phyloP scores from a whole-genome alignment of 2,329 filamentous ascomycete genomes.

The Trichoderma oligosporum region DNA sequence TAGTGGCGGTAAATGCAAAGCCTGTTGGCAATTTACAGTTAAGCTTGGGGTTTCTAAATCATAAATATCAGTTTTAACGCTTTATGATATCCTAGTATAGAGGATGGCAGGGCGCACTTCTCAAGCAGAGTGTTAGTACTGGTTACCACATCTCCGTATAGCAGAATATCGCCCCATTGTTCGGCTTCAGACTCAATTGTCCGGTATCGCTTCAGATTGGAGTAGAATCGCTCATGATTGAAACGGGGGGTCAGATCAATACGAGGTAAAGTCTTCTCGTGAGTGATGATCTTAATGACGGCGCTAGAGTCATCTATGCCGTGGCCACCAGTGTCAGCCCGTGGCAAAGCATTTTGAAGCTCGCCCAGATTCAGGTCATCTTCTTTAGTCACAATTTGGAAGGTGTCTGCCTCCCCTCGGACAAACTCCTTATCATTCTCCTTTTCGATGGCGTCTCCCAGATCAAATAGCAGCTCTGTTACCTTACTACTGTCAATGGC shows the following conservation, averaged over 20 bases:
- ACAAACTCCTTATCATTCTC: slow-evolving; percentile 68
- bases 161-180: slow-evolving; percentile 69
- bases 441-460: slow-evolving; percentile 62
- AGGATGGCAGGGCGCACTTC: slow-evolving; percentile 58
- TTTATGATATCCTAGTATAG: background rate
- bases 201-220: slow-evolving; percentile 66
- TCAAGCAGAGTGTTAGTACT: slow-evolving; percentile 92
- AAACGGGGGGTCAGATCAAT: slow-evolving; percentile 78
- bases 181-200: slow-evolving; percentile 50
- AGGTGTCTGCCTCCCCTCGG: slow-evolving; percentile 76
- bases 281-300: slow-evolving; percentile 70
- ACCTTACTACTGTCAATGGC: slow-evolving; percentile 62
- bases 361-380: slow-evolving; percentile 56
- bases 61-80: slow-evolving; percentile 1
- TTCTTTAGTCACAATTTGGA: slow-evolving; percentile 67
- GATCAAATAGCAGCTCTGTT: slow-evolving; percentile 62
- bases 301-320: slow-evolving; percentile 71
- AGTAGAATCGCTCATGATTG: slow-evolving; percentile 75
- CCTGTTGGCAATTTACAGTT: slow-evolving; percentile 74
- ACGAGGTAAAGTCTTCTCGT: slow-evolving; percentile 64
- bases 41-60: slow-evolving; percentile 66
- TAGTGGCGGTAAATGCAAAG: slow-evolving; percentile 84
- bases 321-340: slow-evolving; percentile 29
- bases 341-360: slow-evolving; percentile 50
- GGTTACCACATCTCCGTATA: slow-evolving; percentile 90